These are phyloP conservation scores for Annona cherimola DNA, from an alignment of 164 flowering plant species.

Conservation along the genomic window DNA sequence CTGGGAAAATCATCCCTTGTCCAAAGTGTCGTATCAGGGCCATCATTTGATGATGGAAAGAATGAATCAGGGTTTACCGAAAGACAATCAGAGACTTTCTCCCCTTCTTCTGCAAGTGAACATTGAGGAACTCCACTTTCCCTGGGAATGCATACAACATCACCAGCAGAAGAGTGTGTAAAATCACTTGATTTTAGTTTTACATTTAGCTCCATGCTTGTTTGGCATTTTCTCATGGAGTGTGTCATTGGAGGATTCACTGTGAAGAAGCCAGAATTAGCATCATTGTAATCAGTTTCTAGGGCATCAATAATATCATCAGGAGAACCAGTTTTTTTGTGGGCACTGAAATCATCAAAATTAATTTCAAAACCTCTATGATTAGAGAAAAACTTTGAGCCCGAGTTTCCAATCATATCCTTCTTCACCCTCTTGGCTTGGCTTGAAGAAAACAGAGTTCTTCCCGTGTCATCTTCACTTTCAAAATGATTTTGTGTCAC, in stretches of 20 bases:
- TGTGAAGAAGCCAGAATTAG: conserved; percentile 16
- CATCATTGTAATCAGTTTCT: conserved; percentile 17
- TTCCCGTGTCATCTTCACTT: conserved; percentile 12
- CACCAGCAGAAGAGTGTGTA: conserved; percentile 10
- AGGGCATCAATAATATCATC: conserved; percentile 12
- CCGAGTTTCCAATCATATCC: conserved; percentile 36
- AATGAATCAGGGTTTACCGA: conserved; percentile 20
- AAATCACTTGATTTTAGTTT: conserved; percentile 14
- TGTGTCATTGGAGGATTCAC: conserved; percentile 16
- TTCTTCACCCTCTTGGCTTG: conserved; percentile 13
- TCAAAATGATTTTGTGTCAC: conserved; percentile 15
- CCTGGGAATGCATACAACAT: conserved; percentile 17
- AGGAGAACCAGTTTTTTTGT: conserved; percentile 16
- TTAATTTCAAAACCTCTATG: conserved; percentile 21
- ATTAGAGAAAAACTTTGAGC: conserved; percentile 14
- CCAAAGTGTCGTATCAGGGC: conserved; percentile 11
- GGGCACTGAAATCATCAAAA: conserved; percentile 20
- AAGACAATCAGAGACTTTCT: conserved; percentile 12
- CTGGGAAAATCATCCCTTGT: conserved; percentile 14
- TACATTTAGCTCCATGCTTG: conserved; percentile 17
- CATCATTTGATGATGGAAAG: conserved; percentile 17
- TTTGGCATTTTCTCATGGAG: conserved; percentile 6
- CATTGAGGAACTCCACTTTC: conserved; percentile 17
- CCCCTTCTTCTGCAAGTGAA: conserved; percentile 9
- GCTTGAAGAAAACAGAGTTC: conserved; percentile 9